Base-by-base conservation (phyloP, 768 basidiomycete species). In the Pisolithus sp. region DNA sequence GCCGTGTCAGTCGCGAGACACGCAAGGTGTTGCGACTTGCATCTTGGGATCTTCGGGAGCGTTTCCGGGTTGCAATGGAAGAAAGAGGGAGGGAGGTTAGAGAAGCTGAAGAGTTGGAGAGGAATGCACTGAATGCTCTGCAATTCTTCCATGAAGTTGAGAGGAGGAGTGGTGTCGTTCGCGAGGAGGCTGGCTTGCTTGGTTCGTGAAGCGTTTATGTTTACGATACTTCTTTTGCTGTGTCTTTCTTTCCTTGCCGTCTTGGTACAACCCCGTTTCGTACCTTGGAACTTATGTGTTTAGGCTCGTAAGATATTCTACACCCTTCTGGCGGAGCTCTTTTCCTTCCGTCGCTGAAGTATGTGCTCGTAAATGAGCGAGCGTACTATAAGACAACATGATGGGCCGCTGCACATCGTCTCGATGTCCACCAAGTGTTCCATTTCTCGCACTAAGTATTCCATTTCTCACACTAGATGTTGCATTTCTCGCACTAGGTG, bases 1-100 rank as follows among this genome's bases (percentile, higher is more conserved):
- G 73, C 40, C 76, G 95, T 20, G 77, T 97, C 38, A 73, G 82
- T 48, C 75, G 82, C 36, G 95, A 98, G 77, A 89, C 92, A 21
- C 79, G 95, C 60, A 97, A 97, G 73, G 95, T 99, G 43, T 72
- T 99, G 53, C 76, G 94, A 45, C 68, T 93, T 28, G 94, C 89
- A 18, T 83, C 87, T 20, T 97, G 91, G 91, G 94, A 97, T 67
- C 63, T 94, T 54, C 79, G 79, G 59, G 88, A 90, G 69, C 78
- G 86, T 40, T 95, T 93, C 75, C 76, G 81, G 51, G 73, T 71
- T 3, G 86, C 89, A 17, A 79, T 93, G 75, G 93, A 98, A 59
- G 84, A 87, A 64, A 73, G 82, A 41, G 78, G 75, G 36, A 79
- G 78, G 62, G 91, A 94, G 63, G 92, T 95, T 15, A 77, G 76